Percentiles rank a stretch among this genome's conserved stretches.
Evolutionary conservation across 1,139 yeast genomes (phyloP).

Genomic region (Suhomyces wounanorum): DNA sequence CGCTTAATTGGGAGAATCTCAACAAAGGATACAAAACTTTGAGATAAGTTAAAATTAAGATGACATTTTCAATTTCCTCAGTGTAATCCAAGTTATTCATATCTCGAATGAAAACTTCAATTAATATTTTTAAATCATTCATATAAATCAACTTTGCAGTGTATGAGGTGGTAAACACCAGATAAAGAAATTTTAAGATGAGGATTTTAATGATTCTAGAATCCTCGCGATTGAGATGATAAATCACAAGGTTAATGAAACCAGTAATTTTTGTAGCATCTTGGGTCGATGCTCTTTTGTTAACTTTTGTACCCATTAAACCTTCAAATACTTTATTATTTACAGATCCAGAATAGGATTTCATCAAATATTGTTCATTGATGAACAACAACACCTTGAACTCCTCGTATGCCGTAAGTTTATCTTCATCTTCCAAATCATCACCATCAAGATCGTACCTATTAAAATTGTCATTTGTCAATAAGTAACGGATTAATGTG

Average conservation of each 20-base stretch:
- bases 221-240: conserved; percentile 74
- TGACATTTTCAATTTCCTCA: conserved; percentile 49
- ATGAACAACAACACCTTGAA: conserved; percentile 73
- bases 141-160: conserved; percentile 73
- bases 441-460: conserved; percentile 39
- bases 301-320: conserved; percentile 24
- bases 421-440: conserved; percentile 58
- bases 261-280: conserved; percentile 32
- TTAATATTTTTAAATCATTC: conserved; percentile 82
- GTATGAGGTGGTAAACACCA: conserved; percentile 67
- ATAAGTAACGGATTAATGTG: conserved; percentile 52
- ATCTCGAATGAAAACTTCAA: conserved; percentile 85
- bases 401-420: conserved; percentile 65
- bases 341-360: conserved; percentile 37
- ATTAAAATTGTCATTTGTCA: conserved; percentile 50
- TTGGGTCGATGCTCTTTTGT: conserved; percentile 13
- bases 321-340: conserved; percentile 54
- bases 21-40: conserved; percentile 76
- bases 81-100: conserved; percentile 59
- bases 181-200: conserved; percentile 74
- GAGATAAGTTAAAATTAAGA: conserved; percentile 69
- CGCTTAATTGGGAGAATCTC: conserved; percentile 60
- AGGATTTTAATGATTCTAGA: conserved; percentile 74
- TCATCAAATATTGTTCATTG: conserved; percentile 85
- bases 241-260: conserved; percentile 43